A percentile compares a stretch with the other conserved stretches of the same genome.
Evolutionary conservation across 495 filamentous ascomycete species (phyloP).

Genomic region (Penicillium cosmopolitanum): DNA sequence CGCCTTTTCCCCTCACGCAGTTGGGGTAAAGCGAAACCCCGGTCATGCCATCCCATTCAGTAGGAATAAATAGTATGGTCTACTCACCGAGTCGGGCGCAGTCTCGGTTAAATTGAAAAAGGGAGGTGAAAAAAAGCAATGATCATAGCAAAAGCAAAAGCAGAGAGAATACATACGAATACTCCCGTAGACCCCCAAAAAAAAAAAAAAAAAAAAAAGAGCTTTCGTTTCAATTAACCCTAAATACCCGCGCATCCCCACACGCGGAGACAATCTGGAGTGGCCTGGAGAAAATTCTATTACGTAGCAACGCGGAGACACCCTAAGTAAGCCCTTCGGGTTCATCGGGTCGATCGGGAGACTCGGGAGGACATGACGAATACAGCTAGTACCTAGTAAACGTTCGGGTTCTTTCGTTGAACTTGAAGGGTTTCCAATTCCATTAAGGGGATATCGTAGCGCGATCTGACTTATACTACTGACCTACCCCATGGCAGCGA

Average conservation of each 20-base stretch:
- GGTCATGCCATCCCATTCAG: not conserved
- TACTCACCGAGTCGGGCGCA: no score
- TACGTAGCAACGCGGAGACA: constrained; percentile 15
- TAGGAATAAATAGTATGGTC: not conserved
- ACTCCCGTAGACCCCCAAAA: no score
- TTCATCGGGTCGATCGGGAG: constrained; percentile 14
- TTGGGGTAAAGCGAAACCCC: constrained; percentile 35
- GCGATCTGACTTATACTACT: not conserved
- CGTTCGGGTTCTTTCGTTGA: not conserved
- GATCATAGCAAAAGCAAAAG: not conserved
- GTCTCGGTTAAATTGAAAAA: not conserved
- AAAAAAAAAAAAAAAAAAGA: no score
- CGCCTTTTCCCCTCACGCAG: constrained; percentile 40
- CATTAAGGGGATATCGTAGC: constrained; percentile 14
- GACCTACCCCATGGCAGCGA: no score
- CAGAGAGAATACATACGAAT: no score
- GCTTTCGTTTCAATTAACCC: not conserved
- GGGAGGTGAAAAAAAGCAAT: not conserved
- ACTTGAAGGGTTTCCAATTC: not conserved
- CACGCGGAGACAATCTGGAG: constrained; percentile 32
- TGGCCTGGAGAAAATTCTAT: constrained; percentile 9
- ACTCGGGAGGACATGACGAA: constrained; percentile 27
- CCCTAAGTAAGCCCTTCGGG: not conserved
- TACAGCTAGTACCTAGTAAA: constrained; percentile 7
- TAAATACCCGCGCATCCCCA: constrained; percentile 25